Evolutionary conservation across 2,329 filamentous ascomycete species (phyloP).

Genomic region (Tympanopsis confertula): DNA sequence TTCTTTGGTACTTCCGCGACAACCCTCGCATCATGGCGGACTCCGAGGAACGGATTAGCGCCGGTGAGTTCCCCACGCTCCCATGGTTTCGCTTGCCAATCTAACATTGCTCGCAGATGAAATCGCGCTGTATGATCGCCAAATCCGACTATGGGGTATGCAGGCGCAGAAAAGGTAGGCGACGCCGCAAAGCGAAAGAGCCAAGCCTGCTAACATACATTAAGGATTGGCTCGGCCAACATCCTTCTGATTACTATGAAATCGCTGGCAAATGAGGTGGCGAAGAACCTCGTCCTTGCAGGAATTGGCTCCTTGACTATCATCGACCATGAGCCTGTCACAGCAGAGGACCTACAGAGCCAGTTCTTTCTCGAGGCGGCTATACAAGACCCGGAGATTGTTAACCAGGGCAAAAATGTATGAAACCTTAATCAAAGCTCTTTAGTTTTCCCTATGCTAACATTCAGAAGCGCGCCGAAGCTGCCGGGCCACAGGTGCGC

Average conservation of each 20-base stretch:
- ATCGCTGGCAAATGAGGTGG: not conserved
- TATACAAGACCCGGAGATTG: too few species aligned
- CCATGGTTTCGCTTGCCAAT: too few species aligned
- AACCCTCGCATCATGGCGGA: too few species aligned
- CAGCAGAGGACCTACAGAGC: not conserved
- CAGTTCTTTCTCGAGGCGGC: slow-evolving; percentile 1
- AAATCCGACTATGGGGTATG: slow-evolving; percentile 56
- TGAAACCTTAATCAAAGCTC: too few species aligned
- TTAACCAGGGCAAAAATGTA: too few species aligned
- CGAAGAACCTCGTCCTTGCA: not conserved
- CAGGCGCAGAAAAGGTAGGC: slow-evolving; percentile 49
- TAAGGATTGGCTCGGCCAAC: not conserved
- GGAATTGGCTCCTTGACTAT: not conserved
- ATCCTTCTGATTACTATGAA: not conserved
- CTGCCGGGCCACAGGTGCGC: slow-evolving; percentile 42
- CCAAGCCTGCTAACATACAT: not conserved
- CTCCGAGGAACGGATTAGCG: too few species aligned
- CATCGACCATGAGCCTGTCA: not conserved
- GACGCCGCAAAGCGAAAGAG: too few species aligned
- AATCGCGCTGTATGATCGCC: slow-evolving; percentile 55
- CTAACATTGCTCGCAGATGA: slow-evolving; percentile 31
- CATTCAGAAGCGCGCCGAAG: slow-evolving; percentile 39
- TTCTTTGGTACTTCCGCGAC: too few species aligned
- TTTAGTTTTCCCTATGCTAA: slow-evolving; percentile 36
- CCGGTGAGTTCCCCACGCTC: too few species aligned